phyloP scores from a whole-genome alignment of 2,329 filamentous ascomycete genomes.

The Colletotrichum sidae region DNA sequence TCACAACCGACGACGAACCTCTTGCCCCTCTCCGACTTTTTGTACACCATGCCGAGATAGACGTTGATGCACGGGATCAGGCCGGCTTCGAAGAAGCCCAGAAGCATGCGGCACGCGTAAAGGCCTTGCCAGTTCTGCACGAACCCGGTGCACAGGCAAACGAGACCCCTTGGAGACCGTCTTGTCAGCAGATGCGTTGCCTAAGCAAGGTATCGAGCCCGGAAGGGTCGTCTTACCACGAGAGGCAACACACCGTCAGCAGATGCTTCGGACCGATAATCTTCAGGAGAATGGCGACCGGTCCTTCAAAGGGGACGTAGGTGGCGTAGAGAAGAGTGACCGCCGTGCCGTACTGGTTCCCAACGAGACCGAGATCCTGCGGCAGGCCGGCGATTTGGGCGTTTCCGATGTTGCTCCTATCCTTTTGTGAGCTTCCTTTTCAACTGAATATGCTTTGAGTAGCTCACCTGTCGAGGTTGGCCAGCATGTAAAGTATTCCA shows the following conservation, averaged over 20 bases:
- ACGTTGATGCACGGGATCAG: conserved; percentile 55
- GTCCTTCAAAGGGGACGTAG: conserved; percentile 47
- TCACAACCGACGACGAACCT: neutral
- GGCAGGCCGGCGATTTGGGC: conserved; percentile 48
- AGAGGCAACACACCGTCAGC: conserved; percentile 39
- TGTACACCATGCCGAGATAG: conserved; percentile 50
- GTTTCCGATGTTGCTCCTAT: conserved; percentile 42
- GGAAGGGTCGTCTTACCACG: conserved; percentile 43
- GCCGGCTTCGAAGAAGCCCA: conserved; percentile 46
- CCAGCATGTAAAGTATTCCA: conserved; percentile 45
- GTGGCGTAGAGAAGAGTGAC: conserved; percentile 49
- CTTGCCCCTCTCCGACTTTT: conserved; percentile 42
- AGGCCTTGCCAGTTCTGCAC: too few species aligned
- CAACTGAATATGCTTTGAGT: too few species aligned
- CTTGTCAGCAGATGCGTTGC: conserved; percentile 19
- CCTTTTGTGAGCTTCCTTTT: neutral
- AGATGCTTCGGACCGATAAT: conserved; percentile 46
- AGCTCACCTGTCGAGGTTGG: conserved; percentile 44
- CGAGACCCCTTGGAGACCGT: conserved; percentile 11
- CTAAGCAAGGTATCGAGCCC: neutral
- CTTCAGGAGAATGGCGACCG: conserved; percentile 46
- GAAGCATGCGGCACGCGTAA: conserved; percentile 23
- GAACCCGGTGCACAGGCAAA: conserved; percentile 2
- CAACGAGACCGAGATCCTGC: conserved; percentile 45
- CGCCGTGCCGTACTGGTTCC: conserved; percentile 47